phyloP scores from a whole-genome alignment of 495 filamentous ascomycete genomes.

The Tetracladium marchalianum region DNA sequence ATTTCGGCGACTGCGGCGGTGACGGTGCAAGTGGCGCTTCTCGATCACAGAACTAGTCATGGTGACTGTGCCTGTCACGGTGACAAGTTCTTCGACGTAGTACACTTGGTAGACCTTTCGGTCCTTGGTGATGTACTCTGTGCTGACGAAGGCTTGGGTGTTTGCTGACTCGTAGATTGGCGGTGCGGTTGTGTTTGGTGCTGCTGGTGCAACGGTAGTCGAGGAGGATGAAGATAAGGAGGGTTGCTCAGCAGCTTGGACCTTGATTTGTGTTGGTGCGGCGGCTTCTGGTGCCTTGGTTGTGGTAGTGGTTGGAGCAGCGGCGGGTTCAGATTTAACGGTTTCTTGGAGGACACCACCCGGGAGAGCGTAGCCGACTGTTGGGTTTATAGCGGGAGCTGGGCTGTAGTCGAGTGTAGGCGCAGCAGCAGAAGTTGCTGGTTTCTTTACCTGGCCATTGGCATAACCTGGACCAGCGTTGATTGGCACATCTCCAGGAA shows the following conservation, averaged over 20 bases:
- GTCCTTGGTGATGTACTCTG: constrained; percentile 22
- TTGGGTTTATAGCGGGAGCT: not conserved
- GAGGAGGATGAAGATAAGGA: not conserved
- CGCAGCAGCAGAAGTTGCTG: constrained; percentile 1
- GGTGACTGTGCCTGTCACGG: constrained; percentile 11
- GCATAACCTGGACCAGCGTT: constrained; percentile 43
- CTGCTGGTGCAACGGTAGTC: not conserved
- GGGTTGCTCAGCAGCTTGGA: not conserved
- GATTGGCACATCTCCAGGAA: constrained; percentile 45
- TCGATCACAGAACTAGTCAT: constrained; percentile 1
- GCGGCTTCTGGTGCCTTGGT: not conserved
- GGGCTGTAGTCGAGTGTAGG: not conserved
- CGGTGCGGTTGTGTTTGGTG: constrained; percentile 1
- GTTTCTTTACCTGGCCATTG: not conserved
- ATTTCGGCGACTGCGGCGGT: not conserved
- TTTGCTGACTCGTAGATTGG: not conserved
- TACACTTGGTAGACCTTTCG: constrained; percentile 23
- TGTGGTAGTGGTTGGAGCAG: not conserved
- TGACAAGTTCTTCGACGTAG: constrained; percentile 24
- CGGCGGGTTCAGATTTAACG: constrained; percentile 10
- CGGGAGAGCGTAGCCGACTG: constrained; percentile 5
- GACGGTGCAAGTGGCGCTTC: constrained; percentile 13
- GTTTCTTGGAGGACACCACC: constrained; percentile 10
- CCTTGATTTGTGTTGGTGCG: not conserved
- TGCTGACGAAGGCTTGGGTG: constrained; percentile 11